Percentiles rank a stretch among this genome's conserved stretches.
These are phyloP conservation scores for Allium cepa DNA, from an alignment of 106 monocot species.

Conservation along the genomic window DNA sequence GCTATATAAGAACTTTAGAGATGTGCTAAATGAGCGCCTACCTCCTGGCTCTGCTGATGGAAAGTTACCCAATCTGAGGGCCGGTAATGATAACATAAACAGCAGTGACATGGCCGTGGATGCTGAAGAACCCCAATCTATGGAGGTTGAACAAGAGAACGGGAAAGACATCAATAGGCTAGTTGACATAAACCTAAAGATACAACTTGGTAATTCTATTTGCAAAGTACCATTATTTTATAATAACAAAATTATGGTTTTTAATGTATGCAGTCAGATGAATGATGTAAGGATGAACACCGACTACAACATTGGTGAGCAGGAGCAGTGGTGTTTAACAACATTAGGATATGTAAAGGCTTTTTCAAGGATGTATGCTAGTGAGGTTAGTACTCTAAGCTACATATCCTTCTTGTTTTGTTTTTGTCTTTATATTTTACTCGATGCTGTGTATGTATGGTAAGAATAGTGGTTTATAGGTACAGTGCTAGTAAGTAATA, in stretches of 20 bases:
- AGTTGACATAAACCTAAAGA: background rate
- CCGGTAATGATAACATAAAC: conserved; percentile 11
- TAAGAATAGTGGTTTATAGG: no score
- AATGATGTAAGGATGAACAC: conserved; percentile 30
- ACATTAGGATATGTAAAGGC: conserved; percentile 86
- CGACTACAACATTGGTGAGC: conserved; percentile 53
- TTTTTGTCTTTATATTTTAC: no score
- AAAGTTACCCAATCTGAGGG: conserved; percentile 28
- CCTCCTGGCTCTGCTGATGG: conserved; percentile 57
- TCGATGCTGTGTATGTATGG: conserved; percentile 1
- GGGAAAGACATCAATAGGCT: conserved; percentile 23
- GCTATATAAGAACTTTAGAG: conserved; percentile 53
- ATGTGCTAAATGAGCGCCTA: conserved; percentile 51
- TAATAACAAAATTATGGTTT: background rate
- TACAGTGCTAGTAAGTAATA: no score
- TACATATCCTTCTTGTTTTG: background rate
- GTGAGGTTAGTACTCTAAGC: conserved; percentile 41
- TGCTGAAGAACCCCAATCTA: conserved; percentile 41
- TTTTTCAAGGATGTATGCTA: conserved; percentile 83
- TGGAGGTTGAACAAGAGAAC: conserved; percentile 70
- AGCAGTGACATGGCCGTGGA: conserved; percentile 30
- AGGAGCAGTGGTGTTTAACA: conserved; percentile 82
- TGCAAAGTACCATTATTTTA: no score
- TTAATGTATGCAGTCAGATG: conserved; percentile 12
- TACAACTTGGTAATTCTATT: no score